Conservation (phyloP, 208 protist genomes). For the Naegleria gruberi region DNA sequence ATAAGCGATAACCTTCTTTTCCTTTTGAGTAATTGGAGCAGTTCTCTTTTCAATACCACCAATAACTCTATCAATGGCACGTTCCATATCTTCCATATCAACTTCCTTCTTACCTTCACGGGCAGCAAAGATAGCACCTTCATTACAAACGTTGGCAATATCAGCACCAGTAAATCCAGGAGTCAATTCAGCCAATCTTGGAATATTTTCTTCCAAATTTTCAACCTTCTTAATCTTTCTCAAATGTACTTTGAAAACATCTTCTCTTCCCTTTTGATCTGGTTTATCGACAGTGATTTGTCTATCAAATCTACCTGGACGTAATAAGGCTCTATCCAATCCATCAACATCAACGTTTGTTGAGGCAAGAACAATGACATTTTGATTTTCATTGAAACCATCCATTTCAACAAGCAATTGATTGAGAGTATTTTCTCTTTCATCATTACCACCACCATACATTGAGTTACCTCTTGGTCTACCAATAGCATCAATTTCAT, state of each 20-base stretch:
- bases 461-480: constrained; percentile 48
- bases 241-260: constrained; percentile 90
- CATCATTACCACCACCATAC: constrained; percentile 63
- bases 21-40: constrained; percentile 63
- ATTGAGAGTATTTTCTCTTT: constrained; percentile 92
- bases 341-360: constrained; percentile 87
- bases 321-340: constrained; percentile 75
- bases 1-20: constrained; percentile 87
- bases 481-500: constrained; percentile 84
- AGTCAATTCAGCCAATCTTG: constrained; percentile 37
- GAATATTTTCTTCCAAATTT: not conserved
- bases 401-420: constrained; percentile 96
- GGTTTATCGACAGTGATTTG: constrained; percentile 79
- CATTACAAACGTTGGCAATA: constrained; percentile 94
- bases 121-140: constrained; percentile 63
- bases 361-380: constrained; percentile 92
- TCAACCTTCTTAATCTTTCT: constrained; percentile 57
- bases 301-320: constrained; percentile 86
- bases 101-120: constrained; percentile 50
- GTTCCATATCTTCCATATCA: constrained; percentile 72
- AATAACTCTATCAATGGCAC: constrained; percentile 86
- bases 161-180: constrained; percentile 75
- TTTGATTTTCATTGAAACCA: constrained; percentile 78
- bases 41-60: constrained; percentile 85
- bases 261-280: constrained; percentile 75